phyloP scores from a whole-genome alignment of 371 early-diverging fungal genomes.

The Syncephalastrum sp. region DNA sequence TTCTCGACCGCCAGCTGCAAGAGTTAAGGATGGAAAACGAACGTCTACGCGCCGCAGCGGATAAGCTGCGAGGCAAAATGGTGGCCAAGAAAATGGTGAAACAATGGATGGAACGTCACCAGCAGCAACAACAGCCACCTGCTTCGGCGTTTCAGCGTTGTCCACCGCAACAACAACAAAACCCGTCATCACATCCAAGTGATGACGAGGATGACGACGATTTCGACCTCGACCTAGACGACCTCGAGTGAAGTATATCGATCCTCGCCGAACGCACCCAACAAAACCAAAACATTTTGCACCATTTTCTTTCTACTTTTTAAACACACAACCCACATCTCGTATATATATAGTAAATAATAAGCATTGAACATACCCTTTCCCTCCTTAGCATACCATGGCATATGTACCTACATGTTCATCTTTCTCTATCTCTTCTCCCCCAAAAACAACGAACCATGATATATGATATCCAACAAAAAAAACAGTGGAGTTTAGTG shows the following conservation, averaged over 20 bases:
- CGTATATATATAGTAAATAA: no score
- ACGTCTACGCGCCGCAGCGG: conserved; percentile 43
- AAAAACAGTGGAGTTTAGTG: no score
- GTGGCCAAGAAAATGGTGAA: conserved; percentile 62
- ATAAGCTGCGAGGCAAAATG: conserved; percentile 55
- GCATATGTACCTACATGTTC: no score
- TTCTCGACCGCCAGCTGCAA: conserved; percentile 50
- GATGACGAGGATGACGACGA: conserved; percentile 6
- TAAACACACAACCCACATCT: no score
- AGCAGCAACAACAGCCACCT: conserved; percentile 15
- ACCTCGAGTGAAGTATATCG: neutral
- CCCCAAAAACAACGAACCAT: no score
- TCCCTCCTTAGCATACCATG: no score
- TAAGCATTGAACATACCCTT: no score
- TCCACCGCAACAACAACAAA: conserved; percentile 4
- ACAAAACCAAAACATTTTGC: no score
- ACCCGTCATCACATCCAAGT: neutral
- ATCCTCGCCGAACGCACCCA: no score
- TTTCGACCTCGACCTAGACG: conserved; percentile 8
- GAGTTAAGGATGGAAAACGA: conserved; percentile 55
- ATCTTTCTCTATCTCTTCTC: no score
- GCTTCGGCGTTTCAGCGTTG: neutral
- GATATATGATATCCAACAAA: no score
- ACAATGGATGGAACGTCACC: conserved; percentile 42
- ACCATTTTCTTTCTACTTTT: no score